phyloP scores from a whole-genome alignment of 1,284 basidiomycete genomes.

The Mycena sp. region DNA sequence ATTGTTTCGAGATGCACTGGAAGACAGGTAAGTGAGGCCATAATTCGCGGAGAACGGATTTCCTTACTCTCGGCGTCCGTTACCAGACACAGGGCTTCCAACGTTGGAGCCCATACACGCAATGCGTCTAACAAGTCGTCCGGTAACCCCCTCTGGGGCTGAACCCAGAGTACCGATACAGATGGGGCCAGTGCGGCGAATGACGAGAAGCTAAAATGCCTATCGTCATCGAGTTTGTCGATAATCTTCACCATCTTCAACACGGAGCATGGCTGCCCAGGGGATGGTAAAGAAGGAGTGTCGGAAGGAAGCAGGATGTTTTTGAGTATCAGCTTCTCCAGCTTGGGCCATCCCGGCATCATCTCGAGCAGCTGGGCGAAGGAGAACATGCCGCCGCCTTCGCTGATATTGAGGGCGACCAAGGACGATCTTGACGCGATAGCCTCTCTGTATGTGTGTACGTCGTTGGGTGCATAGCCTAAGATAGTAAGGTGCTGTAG shows the following conservation, averaged over 20 bases:
- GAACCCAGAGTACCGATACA: constrained; percentile 23
- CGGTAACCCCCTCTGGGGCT: constrained; percentile 11
- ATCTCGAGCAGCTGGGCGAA: constrained; percentile 20
- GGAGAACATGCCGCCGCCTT: constrained; percentile 23
- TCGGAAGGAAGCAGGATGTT: constrained; percentile 9
- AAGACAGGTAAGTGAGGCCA: not conserved
- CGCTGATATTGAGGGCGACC: constrained; percentile 24
- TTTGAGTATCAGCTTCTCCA: constrained; percentile 26
- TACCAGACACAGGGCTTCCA: constrained; percentile 20
- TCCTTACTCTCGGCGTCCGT: constrained; percentile 15
- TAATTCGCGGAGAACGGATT: not conserved
- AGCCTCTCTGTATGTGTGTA: constrained; percentile 11
- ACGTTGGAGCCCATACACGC: constrained; percentile 12
- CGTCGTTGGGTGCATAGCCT: constrained; percentile 14
- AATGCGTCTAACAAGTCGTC: constrained; percentile 13
- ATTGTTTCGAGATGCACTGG: constrained; percentile 15
- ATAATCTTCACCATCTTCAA: constrained; percentile 30
- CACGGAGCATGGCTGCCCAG: not conserved
- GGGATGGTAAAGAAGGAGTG: not conserved
- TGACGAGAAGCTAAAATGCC: constrained; percentile 7
- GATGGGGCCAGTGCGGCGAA: constrained; percentile 20
- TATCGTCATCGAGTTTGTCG: constrained; percentile 14
- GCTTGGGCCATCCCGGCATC: constrained; percentile 15
- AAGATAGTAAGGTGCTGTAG: constrained; percentile 23
- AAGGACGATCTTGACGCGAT: not conserved